These are phyloP conservation scores for Herpotrichia juniperi DNA, from an alignment of 2,329 filamentous ascomycete species.

Conservation along the genomic window DNA sequence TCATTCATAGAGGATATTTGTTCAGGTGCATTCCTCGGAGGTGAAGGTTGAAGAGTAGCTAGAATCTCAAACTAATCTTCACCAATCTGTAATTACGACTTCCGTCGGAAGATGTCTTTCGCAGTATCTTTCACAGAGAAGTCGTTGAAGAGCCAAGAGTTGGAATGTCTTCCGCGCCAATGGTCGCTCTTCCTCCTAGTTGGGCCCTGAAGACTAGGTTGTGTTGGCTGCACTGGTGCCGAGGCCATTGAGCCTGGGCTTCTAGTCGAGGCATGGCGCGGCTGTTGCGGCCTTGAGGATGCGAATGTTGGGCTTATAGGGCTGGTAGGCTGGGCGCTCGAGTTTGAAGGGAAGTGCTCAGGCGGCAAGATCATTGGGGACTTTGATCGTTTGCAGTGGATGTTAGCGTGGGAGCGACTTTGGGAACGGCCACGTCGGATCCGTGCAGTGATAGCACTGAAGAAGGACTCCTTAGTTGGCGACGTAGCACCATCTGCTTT, in stretches of 20 bases:
- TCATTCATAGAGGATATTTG: too few relatives aligned
- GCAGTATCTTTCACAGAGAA: conserved; percentile 45
- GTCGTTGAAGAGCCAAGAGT: conserved; percentile 47
- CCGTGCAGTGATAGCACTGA: conserved; percentile 41
- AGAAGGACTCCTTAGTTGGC: conserved; percentile 41
- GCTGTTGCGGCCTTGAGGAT: conserved; percentile 19
- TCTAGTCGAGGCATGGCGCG: conserved; percentile 25
- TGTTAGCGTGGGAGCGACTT: conserved; percentile 34
- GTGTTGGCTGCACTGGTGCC: conserved; percentile 11
- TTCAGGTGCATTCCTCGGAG: too few relatives aligned
- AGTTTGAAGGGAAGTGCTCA: conserved; percentile 22
- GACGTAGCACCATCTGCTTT: conserved; percentile 18
- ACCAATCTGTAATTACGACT: conserved; percentile 16
- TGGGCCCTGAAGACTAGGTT: conserved; percentile 29
- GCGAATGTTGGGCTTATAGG: conserved; percentile 19
- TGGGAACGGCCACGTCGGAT: conserved; percentile 41
- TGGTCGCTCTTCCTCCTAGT: conserved; percentile 39
- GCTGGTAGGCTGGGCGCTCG: conserved; percentile 12
- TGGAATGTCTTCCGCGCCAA: conserved; percentile 46
- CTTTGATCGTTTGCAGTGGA: conserved; percentile 34
- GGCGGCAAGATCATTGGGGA: conserved; percentile 39
- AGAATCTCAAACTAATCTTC: conserved; percentile 18
- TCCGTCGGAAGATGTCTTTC: conserved; percentile 34
- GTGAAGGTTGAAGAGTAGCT: too few relatives aligned
- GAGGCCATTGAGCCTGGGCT: conserved; percentile 25